phyloP scores from a whole-genome alignment of 2,329 filamentous ascomycete species.

The Chrysosphaeria jannelii region DNA sequence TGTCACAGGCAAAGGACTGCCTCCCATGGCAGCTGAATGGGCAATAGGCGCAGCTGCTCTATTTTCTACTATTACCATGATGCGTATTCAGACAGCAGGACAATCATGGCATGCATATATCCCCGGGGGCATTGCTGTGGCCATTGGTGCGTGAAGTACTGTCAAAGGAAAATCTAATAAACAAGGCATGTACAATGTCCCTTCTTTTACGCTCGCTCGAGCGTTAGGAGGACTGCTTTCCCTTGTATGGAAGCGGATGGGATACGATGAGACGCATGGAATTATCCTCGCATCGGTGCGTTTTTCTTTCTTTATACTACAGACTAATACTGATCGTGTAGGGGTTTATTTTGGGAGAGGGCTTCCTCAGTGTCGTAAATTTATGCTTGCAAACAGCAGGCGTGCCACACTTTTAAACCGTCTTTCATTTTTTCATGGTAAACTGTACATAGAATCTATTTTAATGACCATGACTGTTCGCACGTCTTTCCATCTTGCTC shows the following conservation, averaged over 20 bases:
- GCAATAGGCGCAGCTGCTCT: slow-evolving; percentile 43
- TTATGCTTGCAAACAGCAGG: slow-evolving; percentile 43
- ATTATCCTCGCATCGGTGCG: slow-evolving; percentile 70
- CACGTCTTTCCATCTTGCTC: slow-evolving; percentile 10
- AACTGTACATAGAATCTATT: slow-evolving; percentile 1
- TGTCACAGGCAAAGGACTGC: slow-evolving; percentile 71
- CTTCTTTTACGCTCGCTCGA: slow-evolving; percentile 75
- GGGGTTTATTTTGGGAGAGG: slow-evolving; percentile 80
- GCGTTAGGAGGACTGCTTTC: slow-evolving; percentile 45
- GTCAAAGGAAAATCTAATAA: background rate
- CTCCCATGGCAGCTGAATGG: slow-evolving; percentile 55
- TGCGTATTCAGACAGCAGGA: slow-evolving; percentile 28
- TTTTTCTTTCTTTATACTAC: slow-evolving; percentile 6
- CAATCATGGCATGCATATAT: slow-evolving; percentile 43
- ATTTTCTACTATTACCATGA: slow-evolving; percentile 39
- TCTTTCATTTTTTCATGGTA: background rate
- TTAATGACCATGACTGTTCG: slow-evolving; percentile 16
- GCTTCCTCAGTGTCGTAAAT: slow-evolving; percentile 75
- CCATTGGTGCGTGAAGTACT: slow-evolving; percentile 32
- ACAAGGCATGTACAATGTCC: slow-evolving; percentile 93
- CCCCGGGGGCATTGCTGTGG: slow-evolving; percentile 84
- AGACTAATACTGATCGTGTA: slow-evolving; percentile 7
- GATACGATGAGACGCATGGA: slow-evolving; percentile 36
- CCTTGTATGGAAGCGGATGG: slow-evolving; percentile 42
- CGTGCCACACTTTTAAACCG: slow-evolving; percentile 2